Percentiles rank a stretch among this genome's conserved stretches.
Conservation (phyloP, 2,329 filamentous ascomycete genomes). For the Daldinia eschscholtzii region DNA sequence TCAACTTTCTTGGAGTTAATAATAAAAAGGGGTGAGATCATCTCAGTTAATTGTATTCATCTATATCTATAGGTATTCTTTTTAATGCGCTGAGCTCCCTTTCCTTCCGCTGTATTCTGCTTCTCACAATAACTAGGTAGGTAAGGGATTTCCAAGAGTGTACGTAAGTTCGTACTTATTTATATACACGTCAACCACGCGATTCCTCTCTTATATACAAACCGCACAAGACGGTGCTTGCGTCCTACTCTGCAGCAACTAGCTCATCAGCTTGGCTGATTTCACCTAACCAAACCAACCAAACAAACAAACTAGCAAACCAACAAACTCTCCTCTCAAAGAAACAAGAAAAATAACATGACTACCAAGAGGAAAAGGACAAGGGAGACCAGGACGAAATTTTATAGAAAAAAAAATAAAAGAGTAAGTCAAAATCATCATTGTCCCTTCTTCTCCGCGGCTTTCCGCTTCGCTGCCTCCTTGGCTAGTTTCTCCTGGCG, state of each 20-base stretch:
- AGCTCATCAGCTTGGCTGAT: not conserved
- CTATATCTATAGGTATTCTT: not conserved
- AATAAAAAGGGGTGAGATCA: not conserved
- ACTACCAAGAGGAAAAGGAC: not conserved
- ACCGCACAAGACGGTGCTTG: too few relatives aligned
- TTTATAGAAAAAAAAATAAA: too few relatives aligned
- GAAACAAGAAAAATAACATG: not conserved
- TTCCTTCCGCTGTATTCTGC: not conserved
- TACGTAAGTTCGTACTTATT: not conserved
- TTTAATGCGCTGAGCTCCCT: not conserved
- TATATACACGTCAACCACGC: not conserved
- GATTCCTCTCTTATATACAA: conserved; percentile 7
- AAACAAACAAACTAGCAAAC: not conserved
- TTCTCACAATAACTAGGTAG: not conserved
- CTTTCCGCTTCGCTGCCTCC: conserved; percentile 70
- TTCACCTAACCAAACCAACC: not conserved
- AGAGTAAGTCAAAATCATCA: conserved; percentile 9
- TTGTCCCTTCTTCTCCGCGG: conserved; percentile 45
- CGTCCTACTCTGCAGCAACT: too few relatives aligned
- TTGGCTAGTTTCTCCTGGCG: conserved; percentile 87
- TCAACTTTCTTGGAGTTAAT: not conserved
- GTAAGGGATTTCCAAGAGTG: not conserved
- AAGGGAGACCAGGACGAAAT: not conserved
- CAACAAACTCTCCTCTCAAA: not conserved
- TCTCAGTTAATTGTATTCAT: not conserved